phyloP scores from a whole-genome alignment of 176 grass and related monocot species.

The Carex cristatella region DNA sequence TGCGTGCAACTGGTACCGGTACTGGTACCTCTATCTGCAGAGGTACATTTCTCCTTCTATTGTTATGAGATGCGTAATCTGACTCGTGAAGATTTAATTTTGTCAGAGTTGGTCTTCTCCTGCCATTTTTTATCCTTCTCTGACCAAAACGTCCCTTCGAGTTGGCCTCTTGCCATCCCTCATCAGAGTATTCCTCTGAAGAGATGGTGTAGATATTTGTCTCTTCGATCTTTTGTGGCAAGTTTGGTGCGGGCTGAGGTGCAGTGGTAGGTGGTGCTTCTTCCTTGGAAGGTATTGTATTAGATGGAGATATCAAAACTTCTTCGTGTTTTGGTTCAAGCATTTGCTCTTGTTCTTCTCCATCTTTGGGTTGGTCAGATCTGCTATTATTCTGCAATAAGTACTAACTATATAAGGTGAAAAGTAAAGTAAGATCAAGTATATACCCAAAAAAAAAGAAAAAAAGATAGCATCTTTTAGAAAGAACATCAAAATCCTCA shows the following conservation, averaged over 20 bases:
- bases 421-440: conserved; percentile 36
- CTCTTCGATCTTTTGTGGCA: not conserved
- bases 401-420: conserved; percentile 41
- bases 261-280: not conserved
- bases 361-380: conserved; percentile 51
- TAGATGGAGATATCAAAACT: conserved; percentile 2
- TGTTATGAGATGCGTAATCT: conserved; percentile 26
- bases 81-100: conserved; percentile 51
- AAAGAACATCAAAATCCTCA: not conserved
- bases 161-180: conserved; percentile 90
- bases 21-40: not conserved
- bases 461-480: not conserved
- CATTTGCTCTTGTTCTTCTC: conserved; percentile 32
- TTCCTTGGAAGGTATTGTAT: not conserved
- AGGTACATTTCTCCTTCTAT: not conserved
- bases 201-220: conserved; percentile 26
- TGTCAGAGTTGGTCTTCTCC: conserved; percentile 36
- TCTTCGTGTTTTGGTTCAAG: not conserved
- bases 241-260: not conserved
- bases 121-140: conserved; percentile 45
- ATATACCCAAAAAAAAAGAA: not conserved
- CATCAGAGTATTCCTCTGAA: conserved; percentile 91
- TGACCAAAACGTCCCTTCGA: conserved; percentile 62
- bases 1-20: not conserved
- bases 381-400: conserved; percentile 87